Evolutionary conservation across 768 basidiomycete species (phyloP), one percentile per base, ranked within the genome.

Genomic region (Inosperma sp.): DNA sequence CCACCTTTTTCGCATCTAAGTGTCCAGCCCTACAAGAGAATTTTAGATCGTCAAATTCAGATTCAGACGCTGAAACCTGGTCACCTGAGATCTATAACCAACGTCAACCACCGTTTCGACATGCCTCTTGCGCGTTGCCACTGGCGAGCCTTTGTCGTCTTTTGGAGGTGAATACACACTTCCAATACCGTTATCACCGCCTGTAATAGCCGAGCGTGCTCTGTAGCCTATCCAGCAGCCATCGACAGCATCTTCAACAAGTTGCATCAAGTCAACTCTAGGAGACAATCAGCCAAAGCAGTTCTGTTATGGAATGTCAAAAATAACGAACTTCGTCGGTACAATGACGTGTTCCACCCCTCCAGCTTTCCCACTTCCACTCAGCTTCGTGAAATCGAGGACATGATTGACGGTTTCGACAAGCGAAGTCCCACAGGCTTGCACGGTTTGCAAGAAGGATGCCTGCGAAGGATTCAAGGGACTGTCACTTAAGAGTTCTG

Each of bases 401-500:
- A 97, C 94, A 59, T 97, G 94, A 62, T 96, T 96, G 42, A 97
- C 93, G 0, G 93, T 95, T 71, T 97, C 94, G 34, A 94, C 90
- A 1, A 97, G 77, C 1, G 91, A 92, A n/a, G 87, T 94, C 12
- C 93, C 93, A 62, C 93, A 96, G 5, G 91, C 93, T 65, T 93
- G 88, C 1, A 96, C 89, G 0, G 94, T 96, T 62, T 93, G 88
- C 43, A 96, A 70, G 72, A 93, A 95, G 0, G 93, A 91, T 8
- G 72, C 64, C 65, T 97, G 94, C 10, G 83, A 83, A 40, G 87
- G 82, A 60, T 82, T 86, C 26, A 97, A 71, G n/a, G 76, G 62
- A 10, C 88, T 95, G 39, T 95, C 93, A 40, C 80, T 78, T 19
- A 97, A 74, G n/a, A 97, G 72, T 60, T 97, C 94, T 9, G 92